A percentile compares a stretch with the other conserved stretches of the same genome.
Evolutionary conservation across 371 early-diverging fungal genomes (phyloP).

Genomic region (Synchytrium microbalum): DNA sequence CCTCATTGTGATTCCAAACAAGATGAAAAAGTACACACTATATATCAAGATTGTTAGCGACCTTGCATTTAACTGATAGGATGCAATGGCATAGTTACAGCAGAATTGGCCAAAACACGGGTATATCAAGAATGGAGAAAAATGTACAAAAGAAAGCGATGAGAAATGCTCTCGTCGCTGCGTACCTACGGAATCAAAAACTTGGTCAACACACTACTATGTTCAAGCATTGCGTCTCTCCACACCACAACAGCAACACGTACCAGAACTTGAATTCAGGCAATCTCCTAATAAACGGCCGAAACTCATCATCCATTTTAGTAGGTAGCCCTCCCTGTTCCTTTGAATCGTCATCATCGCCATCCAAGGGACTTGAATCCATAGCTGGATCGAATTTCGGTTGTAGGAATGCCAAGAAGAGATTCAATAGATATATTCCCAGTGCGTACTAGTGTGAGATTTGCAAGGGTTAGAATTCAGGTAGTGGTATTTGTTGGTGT

Average conservation of each 20-base stretch:
- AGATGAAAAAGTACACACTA: slow-evolving; percentile 87
- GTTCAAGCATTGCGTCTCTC: not conserved
- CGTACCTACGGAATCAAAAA: slow-evolving; percentile 50
- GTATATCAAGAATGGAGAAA: slow-evolving; percentile 87
- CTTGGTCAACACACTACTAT: not conserved
- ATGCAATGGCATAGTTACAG: slow-evolving; percentile 23
- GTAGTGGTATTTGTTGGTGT: not conserved
- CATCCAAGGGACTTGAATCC: slow-evolving; percentile 26
- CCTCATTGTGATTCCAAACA: slow-evolving; percentile 91
- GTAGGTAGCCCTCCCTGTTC: slow-evolving; percentile 75
- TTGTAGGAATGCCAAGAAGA: slow-evolving; percentile 88
- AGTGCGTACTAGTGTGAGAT: slow-evolving; percentile 46
- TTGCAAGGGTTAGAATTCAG: not conserved
- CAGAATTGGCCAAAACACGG: slow-evolving; percentile 89
- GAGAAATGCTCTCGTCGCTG: slow-evolving; percentile 68
- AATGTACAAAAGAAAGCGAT: slow-evolving; percentile 79
- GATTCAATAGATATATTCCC: slow-evolving; percentile 90
- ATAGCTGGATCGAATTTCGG: slow-evolving; percentile 94
- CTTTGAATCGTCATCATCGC: slow-evolving; percentile 64
- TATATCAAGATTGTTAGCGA: slow-evolving; percentile 10
- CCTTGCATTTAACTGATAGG: slow-evolving; percentile 30
- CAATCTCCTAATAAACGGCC: slow-evolving; percentile 95
- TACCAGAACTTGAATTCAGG: slow-evolving; percentile 99
- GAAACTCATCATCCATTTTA: slow-evolving; percentile 91
- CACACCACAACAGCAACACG: slow-evolving; percentile 12